A percentile compares a stretch with the other conserved stretches of the same genome.
These are phyloP conservation scores for Fistulinella cinereoalba DNA, from an alignment of 1,284 basidiomycete genomes.

Conservation along the genomic window DNA sequence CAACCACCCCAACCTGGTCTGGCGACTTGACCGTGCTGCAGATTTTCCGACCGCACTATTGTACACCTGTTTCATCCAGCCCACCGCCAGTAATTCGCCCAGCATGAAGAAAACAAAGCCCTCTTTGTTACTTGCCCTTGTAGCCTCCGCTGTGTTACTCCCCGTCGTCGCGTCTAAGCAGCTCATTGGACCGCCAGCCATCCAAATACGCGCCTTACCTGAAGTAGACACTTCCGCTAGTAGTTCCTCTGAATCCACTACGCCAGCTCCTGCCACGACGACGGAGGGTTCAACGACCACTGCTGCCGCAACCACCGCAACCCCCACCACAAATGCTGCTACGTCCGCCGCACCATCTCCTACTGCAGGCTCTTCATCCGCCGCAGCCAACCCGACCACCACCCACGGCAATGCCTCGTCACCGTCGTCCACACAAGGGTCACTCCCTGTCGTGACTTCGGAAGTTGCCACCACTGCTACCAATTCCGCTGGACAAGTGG, in stretches of 20 bases:
- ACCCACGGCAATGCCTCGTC: constrained; percentile 3
- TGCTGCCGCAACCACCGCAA: neutral
- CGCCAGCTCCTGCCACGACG: constrained; percentile 5
- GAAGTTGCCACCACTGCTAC: constrained; percentile 25
- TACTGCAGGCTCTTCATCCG: constrained; percentile 7
- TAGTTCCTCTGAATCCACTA: neutral
- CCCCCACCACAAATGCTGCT: constrained; percentile 10
- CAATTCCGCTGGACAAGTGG: constrained; percentile 21
- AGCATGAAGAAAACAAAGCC: constrained; percentile 28
- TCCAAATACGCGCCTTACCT: constrained; percentile 20
- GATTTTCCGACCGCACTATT: constrained; percentile 26
- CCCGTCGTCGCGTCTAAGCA: constrained; percentile 27
- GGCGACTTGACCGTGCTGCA: constrained; percentile 18
- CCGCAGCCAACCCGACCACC: neutral
- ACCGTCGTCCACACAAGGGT: neutral
- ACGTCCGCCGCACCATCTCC: constrained; percentile 11
- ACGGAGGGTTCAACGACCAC: constrained; percentile 6
- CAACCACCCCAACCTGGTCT: constrained; percentile 13
- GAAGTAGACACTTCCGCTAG: neutral
- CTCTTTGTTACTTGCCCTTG: constrained; percentile 30
- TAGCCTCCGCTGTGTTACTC: constrained; percentile 29
- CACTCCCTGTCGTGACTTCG: constrained; percentile 5
- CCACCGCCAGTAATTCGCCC: constrained; percentile 4
- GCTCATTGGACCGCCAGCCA: constrained; percentile 19
- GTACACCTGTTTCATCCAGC: constrained; percentile 17